These are phyloP conservation scores for Amborella trichopoda DNA, from an alignment of 164 flowering plant species.

Conservation along the genomic window DNA sequence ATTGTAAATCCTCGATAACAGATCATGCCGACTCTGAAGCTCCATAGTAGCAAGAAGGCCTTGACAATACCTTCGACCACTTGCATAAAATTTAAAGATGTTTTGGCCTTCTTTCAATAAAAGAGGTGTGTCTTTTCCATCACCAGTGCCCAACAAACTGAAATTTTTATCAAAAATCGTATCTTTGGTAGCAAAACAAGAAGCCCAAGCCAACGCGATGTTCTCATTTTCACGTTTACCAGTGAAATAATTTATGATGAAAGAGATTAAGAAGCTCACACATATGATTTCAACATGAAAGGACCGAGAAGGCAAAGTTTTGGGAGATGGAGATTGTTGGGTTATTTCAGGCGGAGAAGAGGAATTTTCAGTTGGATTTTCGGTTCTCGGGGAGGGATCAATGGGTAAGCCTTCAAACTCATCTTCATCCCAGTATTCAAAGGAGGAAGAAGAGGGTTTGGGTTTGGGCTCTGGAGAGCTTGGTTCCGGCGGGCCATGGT, in stretches of 20 bases:
- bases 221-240: slow-evolving; percentile 91
- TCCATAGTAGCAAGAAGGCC: slow-evolving; percentile 91
- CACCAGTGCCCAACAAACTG: slow-evolving; percentile 81
- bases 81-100: slow-evolving; percentile 89
- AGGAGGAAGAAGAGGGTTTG: slow-evolving; percentile 11
- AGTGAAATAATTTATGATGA: slow-evolving; percentile 61
- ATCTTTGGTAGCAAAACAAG: slow-evolving; percentile 62
- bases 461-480: slow-evolving; percentile 18
- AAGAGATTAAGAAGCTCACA: slow-evolving; percentile 50
- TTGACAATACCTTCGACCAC: slow-evolving; percentile 85
- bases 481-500: background rate
- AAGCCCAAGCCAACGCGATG: slow-evolving; percentile 84
- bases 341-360: too few species aligned
- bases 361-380: too few species aligned
- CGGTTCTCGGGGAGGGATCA: slow-evolving; percentile 4
- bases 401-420: slow-evolving; percentile 86
- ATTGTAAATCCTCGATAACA: slow-evolving; percentile 71
- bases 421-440: slow-evolving; percentile 94
- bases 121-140: slow-evolving; percentile 87
- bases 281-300: slow-evolving; percentile 55
- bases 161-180: slow-evolving; percentile 90
- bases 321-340: too few species aligned
- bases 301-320: too few species aligned
- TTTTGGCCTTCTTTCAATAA: slow-evolving; percentile 87
- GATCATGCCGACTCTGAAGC: slow-evolving; percentile 83